These are phyloP conservation scores for Macrophomina phaseolina DNA, from an alignment of 2,329 filamentous ascomycete species.

Conservation along the genomic window DNA sequence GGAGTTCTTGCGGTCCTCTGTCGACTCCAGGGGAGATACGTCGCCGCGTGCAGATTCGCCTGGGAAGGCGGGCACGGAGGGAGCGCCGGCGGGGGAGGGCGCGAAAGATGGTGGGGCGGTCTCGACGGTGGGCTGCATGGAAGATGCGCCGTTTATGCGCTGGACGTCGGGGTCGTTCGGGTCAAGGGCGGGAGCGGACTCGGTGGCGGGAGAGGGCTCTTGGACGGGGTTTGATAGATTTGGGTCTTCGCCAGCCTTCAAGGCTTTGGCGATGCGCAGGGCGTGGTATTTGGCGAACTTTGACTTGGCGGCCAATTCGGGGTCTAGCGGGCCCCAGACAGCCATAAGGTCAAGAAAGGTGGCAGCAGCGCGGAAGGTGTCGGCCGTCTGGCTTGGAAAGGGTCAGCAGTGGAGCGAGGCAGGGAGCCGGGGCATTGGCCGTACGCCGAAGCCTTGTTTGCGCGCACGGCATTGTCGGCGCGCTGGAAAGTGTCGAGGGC, in stretches of 20 bases:
- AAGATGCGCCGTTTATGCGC: slow-evolving; percentile 50
- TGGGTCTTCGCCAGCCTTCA: slow-evolving; percentile 89
- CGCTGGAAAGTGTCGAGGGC: slow-evolving; percentile 85
- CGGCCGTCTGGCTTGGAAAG: slow-evolving; percentile 76
- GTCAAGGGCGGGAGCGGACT: slow-evolving; percentile 58
- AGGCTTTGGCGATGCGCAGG: slow-evolving; percentile 84
- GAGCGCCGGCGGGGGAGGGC: slow-evolving; percentile 54
- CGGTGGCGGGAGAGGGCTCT: slow-evolving; percentile 61
- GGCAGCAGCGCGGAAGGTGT: slow-evolving; percentile 89
- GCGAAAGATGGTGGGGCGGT: slow-evolving; percentile 63
- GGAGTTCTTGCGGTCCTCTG: slow-evolving; percentile 44
- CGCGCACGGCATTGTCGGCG: slow-evolving; percentile 80
- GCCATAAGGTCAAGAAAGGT: slow-evolving; percentile 89
- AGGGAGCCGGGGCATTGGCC: neutral
- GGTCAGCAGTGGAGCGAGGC: slow-evolving; percentile 22
- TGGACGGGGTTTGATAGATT: slow-evolving; percentile 80
- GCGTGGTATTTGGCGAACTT: slow-evolving; percentile 98
- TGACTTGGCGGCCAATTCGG: slow-evolving; percentile 82
- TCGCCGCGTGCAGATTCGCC: slow-evolving; percentile 47
- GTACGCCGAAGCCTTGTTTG: slow-evolving; percentile 82
- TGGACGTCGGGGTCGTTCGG: slow-evolving; percentile 70
- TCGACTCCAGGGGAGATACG: slow-evolving; percentile 58
- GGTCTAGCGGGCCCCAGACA: slow-evolving; percentile 79
- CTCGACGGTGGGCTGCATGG: slow-evolving; percentile 62
- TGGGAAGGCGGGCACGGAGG: slow-evolving; percentile 49